A percentile compares a stretch with the other conserved stretches of the same genome.
Evolutionary conservation across 768 basidiomycete species (phyloP).

Genomic region (Lyophyllum atratum): DNA sequence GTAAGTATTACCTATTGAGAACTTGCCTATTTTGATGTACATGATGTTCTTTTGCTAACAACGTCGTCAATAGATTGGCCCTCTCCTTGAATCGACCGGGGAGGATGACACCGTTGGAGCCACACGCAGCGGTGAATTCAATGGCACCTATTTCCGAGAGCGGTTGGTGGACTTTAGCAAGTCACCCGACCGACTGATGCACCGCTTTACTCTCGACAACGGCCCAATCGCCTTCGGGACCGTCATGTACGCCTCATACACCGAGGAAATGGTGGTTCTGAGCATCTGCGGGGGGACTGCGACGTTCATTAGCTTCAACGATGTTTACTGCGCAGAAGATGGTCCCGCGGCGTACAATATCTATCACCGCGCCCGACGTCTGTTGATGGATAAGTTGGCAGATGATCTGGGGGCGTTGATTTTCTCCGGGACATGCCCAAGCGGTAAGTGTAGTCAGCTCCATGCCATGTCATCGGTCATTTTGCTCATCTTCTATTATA

Average conservation of each 20-base stretch:
- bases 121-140: constrained; percentile 1
- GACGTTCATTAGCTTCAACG: constrained; percentile 5
- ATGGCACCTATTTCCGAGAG: background rate
- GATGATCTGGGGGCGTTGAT: background rate
- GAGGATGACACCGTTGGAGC: constrained; percentile 3
- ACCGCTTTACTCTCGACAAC: background rate
- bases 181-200: background rate
- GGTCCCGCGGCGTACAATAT: background rate
- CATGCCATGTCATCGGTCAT: too few species aligned
- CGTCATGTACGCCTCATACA: background rate
- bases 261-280: constrained; percentile 3
- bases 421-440: background rate
- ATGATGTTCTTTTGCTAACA: background rate
- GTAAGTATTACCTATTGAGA: constrained; percentile 6
- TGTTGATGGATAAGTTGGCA: background rate
- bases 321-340: background rate
- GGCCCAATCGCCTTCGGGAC: background rate
- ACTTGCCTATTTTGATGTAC: too few species aligned
- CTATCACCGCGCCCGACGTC: background rate
- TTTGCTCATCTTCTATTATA: too few species aligned
- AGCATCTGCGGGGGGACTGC: constrained; percentile 9
- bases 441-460: background rate
- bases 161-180: background rate
- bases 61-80: background rate
- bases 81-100: background rate